Conservation (phyloP, 768 basidiomycete species). For the Saitozyma podzolica region DNA sequence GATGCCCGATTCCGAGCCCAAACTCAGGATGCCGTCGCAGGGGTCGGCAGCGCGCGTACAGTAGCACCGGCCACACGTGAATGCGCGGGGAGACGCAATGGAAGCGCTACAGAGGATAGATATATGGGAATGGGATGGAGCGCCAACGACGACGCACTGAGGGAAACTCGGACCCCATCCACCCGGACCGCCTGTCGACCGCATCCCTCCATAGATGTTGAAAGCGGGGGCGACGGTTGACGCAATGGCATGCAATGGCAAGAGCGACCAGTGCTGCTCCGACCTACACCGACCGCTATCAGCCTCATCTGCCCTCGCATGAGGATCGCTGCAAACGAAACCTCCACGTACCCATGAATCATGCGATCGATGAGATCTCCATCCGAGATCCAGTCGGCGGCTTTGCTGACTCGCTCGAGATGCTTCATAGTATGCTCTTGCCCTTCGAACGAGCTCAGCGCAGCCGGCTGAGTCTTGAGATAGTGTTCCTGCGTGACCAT, state of each 20-base stretch:
- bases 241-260: constrained; percentile 88
- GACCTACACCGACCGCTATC: constrained; percentile 57
- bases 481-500: constrained; percentile 79
- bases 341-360: constrained; percentile 75
- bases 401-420: constrained; percentile 77
- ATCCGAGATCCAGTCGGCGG: constrained; percentile 90
- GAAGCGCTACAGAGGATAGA: not conserved
- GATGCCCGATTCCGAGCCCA: no score
- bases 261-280: constrained; percentile 92
- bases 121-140: no score
- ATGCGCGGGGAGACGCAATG: not conserved
- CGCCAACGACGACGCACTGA: constrained; percentile 60
- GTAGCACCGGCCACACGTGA: not conserved
- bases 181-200: constrained; percentile 21
- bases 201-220: constrained; percentile 67
- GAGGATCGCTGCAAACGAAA: not conserved
- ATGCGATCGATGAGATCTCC: constrained; percentile 88
- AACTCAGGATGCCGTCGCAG: no score
- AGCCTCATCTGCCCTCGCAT: not conserved
- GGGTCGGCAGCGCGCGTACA: no score
- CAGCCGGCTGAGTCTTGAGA: constrained; percentile 74
- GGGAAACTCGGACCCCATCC: constrained; percentile 64
- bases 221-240: constrained; percentile 88
- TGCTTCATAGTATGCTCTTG: constrained; percentile 71
- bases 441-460: constrained; percentile 58